Conservation (phyloP, 169 alveolate species). For the Babesia gibsoni region DNA sequence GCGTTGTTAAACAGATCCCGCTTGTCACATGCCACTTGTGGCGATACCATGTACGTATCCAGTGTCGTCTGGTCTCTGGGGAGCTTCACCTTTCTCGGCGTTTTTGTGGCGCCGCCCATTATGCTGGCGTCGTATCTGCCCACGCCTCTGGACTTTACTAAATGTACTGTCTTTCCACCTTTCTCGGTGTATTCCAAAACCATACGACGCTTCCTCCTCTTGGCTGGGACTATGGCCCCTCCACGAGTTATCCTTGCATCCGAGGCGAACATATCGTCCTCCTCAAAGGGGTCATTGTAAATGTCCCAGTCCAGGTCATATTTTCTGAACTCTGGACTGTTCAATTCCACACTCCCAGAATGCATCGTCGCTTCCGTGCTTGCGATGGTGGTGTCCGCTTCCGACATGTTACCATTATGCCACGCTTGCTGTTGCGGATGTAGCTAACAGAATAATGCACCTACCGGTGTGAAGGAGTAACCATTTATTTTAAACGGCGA, state of each 20-base stretch:
- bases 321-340: slow-evolving; percentile 23
- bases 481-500: slow-evolving; percentile 60
- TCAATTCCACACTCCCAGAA: slow-evolving; percentile 14
- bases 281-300: slow-evolving; percentile 51
- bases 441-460: background rate
- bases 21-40: slow-evolving; percentile 12
- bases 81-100: background rate
- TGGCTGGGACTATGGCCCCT: background rate
- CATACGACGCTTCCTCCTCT: slow-evolving; percentile 2
- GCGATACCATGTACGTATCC: background rate
- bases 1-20: slow-evolving; percentile 6
- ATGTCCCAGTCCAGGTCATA: slow-evolving; percentile 64
- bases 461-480: slow-evolving; percentile 57
- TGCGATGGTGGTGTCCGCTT: slow-evolving; percentile 50
- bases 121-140: slow-evolving; percentile 8
- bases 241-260: background rate
- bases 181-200: slow-evolving; percentile 9
- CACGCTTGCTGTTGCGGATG: background rate
- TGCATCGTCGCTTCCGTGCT: slow-evolving; percentile 43
- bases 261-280: background rate
- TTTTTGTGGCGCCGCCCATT: background rate
- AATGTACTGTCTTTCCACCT: slow-evolving; percentile 20
- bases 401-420: slow-evolving; percentile 8
- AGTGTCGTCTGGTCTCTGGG: background rate
- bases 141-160: slow-evolving; percentile 16